A percentile compares a stretch with the other conserved stretches of the same genome.
These are phyloP conservation scores for Arthroderma uncinatum DNA, from an alignment of 2,329 filamentous ascomycete species.

Conservation along the genomic window DNA sequence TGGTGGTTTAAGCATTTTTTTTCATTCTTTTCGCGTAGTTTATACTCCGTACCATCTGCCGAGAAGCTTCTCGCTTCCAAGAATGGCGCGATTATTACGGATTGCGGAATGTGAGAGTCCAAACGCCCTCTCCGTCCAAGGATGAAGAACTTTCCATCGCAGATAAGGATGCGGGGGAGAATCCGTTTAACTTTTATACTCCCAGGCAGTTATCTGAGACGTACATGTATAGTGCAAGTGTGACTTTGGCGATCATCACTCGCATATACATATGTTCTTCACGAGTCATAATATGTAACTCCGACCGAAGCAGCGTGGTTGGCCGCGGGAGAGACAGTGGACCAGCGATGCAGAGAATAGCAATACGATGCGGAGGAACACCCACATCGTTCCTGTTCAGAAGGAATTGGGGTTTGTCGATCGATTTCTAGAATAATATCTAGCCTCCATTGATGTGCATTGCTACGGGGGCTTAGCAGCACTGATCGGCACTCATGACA, in stretches of 20 bases:
- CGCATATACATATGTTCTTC: background rate
- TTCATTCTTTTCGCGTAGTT: too few relatives aligned
- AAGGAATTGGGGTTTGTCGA: background rate
- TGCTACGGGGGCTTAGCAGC: background rate
- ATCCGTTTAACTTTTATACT: background rate
- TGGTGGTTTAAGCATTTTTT: too few relatives aligned
- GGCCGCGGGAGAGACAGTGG: background rate
- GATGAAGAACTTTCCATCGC: too few relatives aligned
- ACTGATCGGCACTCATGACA: background rate
- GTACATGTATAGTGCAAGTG: background rate
- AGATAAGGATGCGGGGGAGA: too few relatives aligned
- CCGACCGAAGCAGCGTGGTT: background rate
- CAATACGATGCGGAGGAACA: background rate
- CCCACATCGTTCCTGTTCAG: background rate
- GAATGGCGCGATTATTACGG: too few relatives aligned
- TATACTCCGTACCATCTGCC: too few relatives aligned
- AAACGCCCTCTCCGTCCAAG: too few relatives aligned
- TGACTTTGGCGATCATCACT: background rate
- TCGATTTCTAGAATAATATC: constrained; percentile 1
- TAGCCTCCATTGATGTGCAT: constrained; percentile 1
- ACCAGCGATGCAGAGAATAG: background rate
- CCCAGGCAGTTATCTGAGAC: background rate
- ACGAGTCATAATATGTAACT: background rate
- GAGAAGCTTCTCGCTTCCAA: too few relatives aligned
- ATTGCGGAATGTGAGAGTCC: too few relatives aligned